Evolutionary conservation across 805 yeast genomes (phyloP).

Genomic region (Hanseniaspora hatyaiensis): DNA sequence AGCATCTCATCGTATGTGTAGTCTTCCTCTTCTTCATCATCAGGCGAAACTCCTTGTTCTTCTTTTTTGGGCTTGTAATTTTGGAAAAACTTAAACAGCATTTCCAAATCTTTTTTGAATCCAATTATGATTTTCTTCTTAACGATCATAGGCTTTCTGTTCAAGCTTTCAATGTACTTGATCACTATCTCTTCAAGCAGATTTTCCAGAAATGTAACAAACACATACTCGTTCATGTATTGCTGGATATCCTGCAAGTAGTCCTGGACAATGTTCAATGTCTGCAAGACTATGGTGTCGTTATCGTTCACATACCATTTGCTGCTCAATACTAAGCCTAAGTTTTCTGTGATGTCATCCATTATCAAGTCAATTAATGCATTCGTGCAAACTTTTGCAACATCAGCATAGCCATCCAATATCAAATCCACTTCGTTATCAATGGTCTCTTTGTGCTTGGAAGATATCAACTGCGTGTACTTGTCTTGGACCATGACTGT

Average conservation of each 20-base stretch:
- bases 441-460: constrained; percentile 50
- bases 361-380: constrained; percentile 50
- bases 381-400: constrained; percentile 53
- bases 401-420: constrained; percentile 69
- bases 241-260: constrained; percentile 54
- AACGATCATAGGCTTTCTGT: constrained; percentile 32
- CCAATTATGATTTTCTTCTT: constrained; percentile 38
- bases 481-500: constrained; percentile 59
- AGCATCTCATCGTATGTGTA: constrained; percentile 12
- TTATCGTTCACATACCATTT: constrained; percentile 43
- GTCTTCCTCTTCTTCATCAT: constrained; percentile 13
- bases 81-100: constrained; percentile 43
- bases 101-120: constrained; percentile 50
- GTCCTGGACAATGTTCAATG: constrained; percentile 63
- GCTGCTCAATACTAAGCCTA: constrained; percentile 51
- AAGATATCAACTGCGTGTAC: constrained; percentile 53
- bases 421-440: constrained; percentile 46
- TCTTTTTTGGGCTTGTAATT: constrained; percentile 33
- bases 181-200: constrained; percentile 42
- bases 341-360: constrained; percentile 57
- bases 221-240: constrained; percentile 42
- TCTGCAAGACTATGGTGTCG: constrained; percentile 46
- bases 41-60: constrained; percentile 33
- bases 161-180: constrained; percentile 39
- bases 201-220: constrained; percentile 43